Conservation (phyloP, 371 early-diverging fungal genomes). For the Mucor saturninus region DNA sequence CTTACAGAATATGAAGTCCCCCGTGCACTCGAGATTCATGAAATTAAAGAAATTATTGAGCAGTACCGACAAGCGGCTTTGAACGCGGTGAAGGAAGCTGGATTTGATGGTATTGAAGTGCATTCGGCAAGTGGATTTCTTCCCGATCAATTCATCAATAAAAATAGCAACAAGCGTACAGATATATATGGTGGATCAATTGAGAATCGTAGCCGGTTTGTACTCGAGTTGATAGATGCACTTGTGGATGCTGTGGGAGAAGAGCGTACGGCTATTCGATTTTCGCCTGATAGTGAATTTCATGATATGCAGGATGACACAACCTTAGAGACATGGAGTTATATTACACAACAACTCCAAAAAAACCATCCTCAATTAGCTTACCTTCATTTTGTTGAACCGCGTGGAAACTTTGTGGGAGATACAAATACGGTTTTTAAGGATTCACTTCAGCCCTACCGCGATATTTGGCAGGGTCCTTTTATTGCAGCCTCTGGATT, state of each 20-base stretch:
- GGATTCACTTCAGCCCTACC: constrained; percentile 34
- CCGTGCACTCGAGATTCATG: constrained; percentile 59
- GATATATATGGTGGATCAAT: constrained; percentile 73
- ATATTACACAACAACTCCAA: constrained; percentile 27
- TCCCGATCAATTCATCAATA: constrained; percentile 58
- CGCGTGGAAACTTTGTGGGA: constrained; percentile 11
- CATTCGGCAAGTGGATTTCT: constrained; percentile 76
- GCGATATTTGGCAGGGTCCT: constrained; percentile 34
- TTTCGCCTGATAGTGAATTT: constrained; percentile 17
- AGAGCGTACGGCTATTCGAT: constrained; percentile 30
- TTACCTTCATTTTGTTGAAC: constrained; percentile 40
- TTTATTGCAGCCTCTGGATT: constrained; percentile 38
- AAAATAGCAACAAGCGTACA: constrained; percentile 57
- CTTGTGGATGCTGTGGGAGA: constrained; percentile 47
- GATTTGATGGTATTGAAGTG: constrained; percentile 73
- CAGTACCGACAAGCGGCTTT: constrained; percentile 63
- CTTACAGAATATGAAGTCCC: constrained; percentile 16
- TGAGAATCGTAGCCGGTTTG: constrained; percentile 73
- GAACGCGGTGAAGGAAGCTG: constrained; percentile 43
- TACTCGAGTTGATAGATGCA: constrained; percentile 57
- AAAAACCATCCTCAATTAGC: constrained; percentile 27
- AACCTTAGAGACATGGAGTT: constrained; percentile 33
- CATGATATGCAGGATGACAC: constrained; percentile 38
- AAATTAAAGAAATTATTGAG: constrained; percentile 61
- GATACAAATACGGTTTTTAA: background rate